Evolutionary conservation across 805 yeast genomes (phyloP).

Genomic region (Candida ovalis): DNA sequence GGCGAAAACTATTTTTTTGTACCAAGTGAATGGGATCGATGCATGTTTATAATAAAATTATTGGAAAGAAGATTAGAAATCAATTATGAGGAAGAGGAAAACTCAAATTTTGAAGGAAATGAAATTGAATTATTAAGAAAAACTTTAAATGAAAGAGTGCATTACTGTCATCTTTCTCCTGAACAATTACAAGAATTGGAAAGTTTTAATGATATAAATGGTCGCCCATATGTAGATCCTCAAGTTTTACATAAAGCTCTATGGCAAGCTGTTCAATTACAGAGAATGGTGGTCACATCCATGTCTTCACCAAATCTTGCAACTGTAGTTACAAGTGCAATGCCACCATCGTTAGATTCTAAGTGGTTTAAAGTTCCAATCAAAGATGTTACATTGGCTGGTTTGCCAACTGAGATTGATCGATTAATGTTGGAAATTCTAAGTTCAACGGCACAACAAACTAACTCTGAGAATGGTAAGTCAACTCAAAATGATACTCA

Average conservation of each 20-base stretch:
- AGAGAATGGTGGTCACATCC: constrained; percentile 35
- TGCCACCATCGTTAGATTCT: constrained; percentile 26
- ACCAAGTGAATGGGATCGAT: constrained; percentile 54
- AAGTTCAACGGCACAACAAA: constrained; percentile 12
- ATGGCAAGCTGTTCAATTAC: constrained; percentile 45
- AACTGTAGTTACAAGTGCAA: constrained; percentile 22
- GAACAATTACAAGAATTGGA: constrained; percentile 45
- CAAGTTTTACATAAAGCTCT: constrained; percentile 41
- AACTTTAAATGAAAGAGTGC: constrained; percentile 38
- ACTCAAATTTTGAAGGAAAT: constrained; percentile 10
- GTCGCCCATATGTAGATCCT: constrained; percentile 36
- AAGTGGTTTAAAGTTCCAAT: constrained; percentile 41
- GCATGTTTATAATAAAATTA: constrained; percentile 41
- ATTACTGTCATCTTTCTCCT: constrained; percentile 47
- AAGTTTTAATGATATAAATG: constrained; percentile 33
- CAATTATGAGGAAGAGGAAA: neutral
- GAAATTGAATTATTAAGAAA: constrained; percentile 26
- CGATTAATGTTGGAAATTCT: constrained; percentile 22
- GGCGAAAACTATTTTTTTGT: constrained; percentile 50
- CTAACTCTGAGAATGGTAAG: constrained; percentile 20
- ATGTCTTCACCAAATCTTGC: constrained; percentile 28
- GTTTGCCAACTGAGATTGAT: constrained; percentile 38
- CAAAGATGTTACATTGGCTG: constrained; percentile 46
- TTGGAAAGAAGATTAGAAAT: constrained; percentile 34
- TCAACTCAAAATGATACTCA: constrained; percentile 22